Base-by-base conservation (phyloP, 148 eudicot genomes). In the Agrostemma githago region DNA sequence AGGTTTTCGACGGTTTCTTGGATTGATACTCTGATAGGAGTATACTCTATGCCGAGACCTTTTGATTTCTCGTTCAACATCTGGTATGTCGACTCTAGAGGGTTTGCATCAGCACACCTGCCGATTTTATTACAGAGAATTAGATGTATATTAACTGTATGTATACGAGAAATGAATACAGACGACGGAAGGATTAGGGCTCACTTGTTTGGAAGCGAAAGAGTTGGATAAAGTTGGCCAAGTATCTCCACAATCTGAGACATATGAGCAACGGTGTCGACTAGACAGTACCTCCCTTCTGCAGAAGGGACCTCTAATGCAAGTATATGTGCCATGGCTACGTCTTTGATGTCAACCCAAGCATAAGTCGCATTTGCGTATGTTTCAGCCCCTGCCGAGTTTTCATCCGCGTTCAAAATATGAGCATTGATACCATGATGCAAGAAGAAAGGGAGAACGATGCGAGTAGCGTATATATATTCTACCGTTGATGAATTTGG, bases 91-190 rank as follows among this genome's bases (percentile, higher is more conserved):
- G 83, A 82, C 62, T 38, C 60, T 40, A 81, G 78, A 42, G 92
- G 89, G 14, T 80, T 80, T 77, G 82, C 87, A 67, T 89, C 89
- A 0, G 78, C 91, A 66, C 89, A 89, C 86, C 92, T 90, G 66
- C 20, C 0, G 34, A 26, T 26, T 26, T 26, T 26, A 26, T 0
- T 26, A 1, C 34, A 26, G 34, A 0, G 34, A 1, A 26, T 26
- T 26, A 26, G 34, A 26, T 26, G 34, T 26, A 26, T 26, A 26
- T 0, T 26, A 26, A 26, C 34, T 26, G 34, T 26, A 26, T 26
- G 34, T 26, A 26, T 26, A 26, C 34, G 1, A 26, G 34, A 26
- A 26, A 26, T 26, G 34, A 26, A 26, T 26, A 26, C 34, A 26
- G 34, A 26, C 34, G 34, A 26, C 34, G 34, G 34, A 26, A 26